Conservation (phyloP, 345 rosid genomes). For the Eucalyptus tenuipes region DNA sequence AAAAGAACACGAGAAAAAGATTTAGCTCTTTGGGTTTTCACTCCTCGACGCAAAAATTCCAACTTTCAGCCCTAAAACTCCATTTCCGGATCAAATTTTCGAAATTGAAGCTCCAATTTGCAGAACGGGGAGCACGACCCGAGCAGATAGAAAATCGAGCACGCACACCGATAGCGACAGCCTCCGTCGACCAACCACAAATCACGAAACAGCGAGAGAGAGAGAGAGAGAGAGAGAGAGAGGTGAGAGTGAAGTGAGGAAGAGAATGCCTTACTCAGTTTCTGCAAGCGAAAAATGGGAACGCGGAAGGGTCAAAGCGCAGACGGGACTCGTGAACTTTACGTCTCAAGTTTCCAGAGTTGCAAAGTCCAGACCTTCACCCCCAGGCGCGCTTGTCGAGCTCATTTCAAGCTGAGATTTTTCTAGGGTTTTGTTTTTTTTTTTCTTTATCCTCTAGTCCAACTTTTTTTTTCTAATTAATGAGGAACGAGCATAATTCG, state of each 20-base stretch:
- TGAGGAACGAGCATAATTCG: neutral
- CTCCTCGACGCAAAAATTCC: neutral
- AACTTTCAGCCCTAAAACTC: neutral
- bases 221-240: neutral
- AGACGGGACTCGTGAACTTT: neutral
- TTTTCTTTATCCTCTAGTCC: neutral
- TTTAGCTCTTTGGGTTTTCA: neutral
- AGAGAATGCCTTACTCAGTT: neutral
- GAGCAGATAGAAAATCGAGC: neutral
- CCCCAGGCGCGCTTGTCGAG: neutral
- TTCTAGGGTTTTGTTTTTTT: neutral
- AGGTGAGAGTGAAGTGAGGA: neutral
- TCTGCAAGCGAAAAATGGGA: neutral
- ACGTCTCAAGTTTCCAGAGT: neutral
- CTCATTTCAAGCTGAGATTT: neutral
- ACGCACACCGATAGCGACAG: slow-evolving; percentile 4
- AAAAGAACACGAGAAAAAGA: neutral
- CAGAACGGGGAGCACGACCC: neutral
- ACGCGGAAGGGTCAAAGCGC: neutral
- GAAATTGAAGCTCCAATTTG: neutral
- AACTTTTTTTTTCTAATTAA: neutral
- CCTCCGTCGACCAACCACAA: neutral
- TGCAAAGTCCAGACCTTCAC: neutral
- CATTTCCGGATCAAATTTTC: neutral
- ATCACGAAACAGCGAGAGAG: neutral